phyloP scores from a whole-genome alignment of 179 eudicot genomes.

The Actinidia polygama region DNA sequence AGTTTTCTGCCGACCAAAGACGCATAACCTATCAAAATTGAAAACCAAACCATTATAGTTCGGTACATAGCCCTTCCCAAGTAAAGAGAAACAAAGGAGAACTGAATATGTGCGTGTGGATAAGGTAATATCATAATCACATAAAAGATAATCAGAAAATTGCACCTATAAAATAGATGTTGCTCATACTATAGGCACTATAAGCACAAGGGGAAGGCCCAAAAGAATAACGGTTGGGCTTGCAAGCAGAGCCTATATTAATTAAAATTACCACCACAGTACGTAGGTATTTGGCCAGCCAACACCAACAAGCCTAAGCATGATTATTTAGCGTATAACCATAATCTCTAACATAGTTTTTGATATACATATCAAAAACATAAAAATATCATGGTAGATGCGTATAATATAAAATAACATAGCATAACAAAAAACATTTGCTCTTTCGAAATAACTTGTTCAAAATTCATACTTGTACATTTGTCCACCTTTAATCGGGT shows the following conservation, averaged over 20 bases:
- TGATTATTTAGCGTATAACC: too few species aligned
- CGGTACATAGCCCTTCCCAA: neutral
- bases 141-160: neutral
- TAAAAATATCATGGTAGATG: too few species aligned
- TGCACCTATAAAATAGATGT: neutral
- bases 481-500: too few species aligned
- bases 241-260: neutral
- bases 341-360: too few species aligned
- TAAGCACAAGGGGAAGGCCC: neutral
- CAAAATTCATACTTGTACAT: too few species aligned
- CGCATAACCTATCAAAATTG: constrained; percentile 71
- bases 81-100: neutral
- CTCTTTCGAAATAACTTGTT: too few species aligned
- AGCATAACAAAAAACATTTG: too few species aligned
- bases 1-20: constrained; percentile 81
- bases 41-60: constrained; percentile 3
- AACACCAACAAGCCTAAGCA: neutral
- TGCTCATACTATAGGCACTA: neutral
- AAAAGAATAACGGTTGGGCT: neutral
- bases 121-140: neutral
- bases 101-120: neutral
- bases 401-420: too few species aligned
- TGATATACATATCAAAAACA: too few species aligned
- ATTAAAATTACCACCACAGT: neutral
- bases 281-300: neutral